Percentiles rank a stretch among this genome's conserved stretches.
These are phyloP conservation scores for Citrus cavaleriei DNA, from an alignment of 345 rosid genomes.

Conservation along the genomic window DNA sequence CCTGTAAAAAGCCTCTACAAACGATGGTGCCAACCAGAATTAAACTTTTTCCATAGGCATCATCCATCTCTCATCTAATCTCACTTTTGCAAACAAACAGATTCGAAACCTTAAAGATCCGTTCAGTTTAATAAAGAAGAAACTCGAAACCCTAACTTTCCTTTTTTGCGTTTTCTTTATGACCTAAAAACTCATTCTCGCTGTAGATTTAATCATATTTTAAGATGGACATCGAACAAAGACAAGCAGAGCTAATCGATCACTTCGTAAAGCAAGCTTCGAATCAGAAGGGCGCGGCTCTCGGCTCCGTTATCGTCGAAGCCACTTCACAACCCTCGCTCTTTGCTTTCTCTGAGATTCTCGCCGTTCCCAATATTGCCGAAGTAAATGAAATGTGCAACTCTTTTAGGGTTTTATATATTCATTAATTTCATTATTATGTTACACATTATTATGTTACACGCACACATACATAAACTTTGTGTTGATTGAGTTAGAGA, in stretches of 20 bases:
- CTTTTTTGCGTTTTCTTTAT: background rate
- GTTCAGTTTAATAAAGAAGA: background rate
- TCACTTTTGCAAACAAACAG: no score
- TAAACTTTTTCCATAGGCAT: background rate
- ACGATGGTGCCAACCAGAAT: background rate
- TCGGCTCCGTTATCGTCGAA: constrained; percentile 54
- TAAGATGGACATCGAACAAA: constrained; percentile 83
- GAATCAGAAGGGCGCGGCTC: constrained; percentile 44
- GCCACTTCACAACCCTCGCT: constrained; percentile 88
- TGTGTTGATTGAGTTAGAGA: background rate
- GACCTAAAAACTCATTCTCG: background rate
- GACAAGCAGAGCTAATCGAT: constrained; percentile 71
- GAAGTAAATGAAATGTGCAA: constrained; percentile 31
- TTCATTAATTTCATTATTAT: constrained; percentile 2
- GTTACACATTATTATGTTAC: background rate
- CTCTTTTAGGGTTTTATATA: background rate
- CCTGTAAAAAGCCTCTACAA: background rate
- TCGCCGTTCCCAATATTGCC: constrained; percentile 50
- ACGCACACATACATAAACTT: background rate
- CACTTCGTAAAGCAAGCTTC: constrained; percentile 60
- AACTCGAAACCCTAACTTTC: background rate
- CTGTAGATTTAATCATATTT: background rate
- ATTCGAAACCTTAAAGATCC: background rate
- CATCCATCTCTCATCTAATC: background rate
- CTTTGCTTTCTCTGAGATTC: constrained; percentile 95